Conservation (phyloP, 148 eudicot species). For the Fallopia convolvulus region DNA sequence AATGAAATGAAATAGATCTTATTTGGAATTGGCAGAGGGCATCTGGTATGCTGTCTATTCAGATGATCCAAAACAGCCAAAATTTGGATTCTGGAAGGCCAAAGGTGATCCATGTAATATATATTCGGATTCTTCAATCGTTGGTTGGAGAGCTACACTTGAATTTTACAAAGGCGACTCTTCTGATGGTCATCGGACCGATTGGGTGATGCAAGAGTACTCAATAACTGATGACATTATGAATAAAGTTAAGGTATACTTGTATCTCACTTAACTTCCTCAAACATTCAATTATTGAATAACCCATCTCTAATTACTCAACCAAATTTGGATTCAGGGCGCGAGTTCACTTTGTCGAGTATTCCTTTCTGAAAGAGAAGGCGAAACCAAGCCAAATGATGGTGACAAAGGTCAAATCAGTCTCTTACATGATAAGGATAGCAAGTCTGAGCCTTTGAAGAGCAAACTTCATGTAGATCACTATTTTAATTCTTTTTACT, state of each 20-base stretch:
- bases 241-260: conserved; percentile 28
- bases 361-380: conserved; percentile 22
- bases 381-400: conserved; percentile 11
- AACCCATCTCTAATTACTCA: conserved; percentile 12
- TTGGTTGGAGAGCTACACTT: conserved; percentile 56
- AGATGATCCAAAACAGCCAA: conserved; percentile 24
- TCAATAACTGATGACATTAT: conserved; percentile 17
- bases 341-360: conserved; percentile 36
- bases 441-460: conserved; percentile 14
- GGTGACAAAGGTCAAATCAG: conserved; percentile 4
- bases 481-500: neutral
- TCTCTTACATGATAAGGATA: neutral
- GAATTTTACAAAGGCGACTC: conserved; percentile 37
- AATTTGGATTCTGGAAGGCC: conserved; percentile 40
- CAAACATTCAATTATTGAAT: neutral
- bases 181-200: conserved; percentile 26
- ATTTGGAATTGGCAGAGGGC: conserved; percentile 28
- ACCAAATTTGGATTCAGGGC: conserved; percentile 39
- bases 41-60: conserved; percentile 32
- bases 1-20: neutral
- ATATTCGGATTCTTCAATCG: conserved; percentile 24
- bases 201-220: conserved; percentile 66
- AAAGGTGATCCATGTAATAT: conserved; percentile 36
- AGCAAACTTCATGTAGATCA: conserved; percentile 24
- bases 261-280: conserved; percentile 3